Percentiles rank a stretch among this genome's conserved stretches.
phyloP scores from a whole-genome alignment of 805 yeast genomes.

The Candida piceae region DNA sequence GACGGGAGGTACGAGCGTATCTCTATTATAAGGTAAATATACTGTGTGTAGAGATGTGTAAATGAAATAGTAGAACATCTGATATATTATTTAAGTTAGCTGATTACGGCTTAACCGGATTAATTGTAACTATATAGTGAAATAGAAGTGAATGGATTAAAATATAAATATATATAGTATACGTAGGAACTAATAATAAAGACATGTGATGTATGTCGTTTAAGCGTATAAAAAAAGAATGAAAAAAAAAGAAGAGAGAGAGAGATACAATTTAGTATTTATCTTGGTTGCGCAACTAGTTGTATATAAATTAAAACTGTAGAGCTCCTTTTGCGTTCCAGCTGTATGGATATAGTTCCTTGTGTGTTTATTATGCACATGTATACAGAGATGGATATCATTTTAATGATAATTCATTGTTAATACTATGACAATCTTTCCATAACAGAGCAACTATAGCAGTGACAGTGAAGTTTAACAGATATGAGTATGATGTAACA shows the following conservation, averaged over 20 bases:
- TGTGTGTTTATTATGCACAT: no score
- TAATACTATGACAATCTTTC: slow-evolving; percentile 22
- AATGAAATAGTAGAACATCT: no score
- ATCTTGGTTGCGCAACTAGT: not conserved
- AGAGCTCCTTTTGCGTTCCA: no score
- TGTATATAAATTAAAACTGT: no score
- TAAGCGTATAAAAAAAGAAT: no score
- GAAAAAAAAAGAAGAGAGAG: not conserved
- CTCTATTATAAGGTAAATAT: not conserved
- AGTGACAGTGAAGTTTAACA: slow-evolving; percentile 19
- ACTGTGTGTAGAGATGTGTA: not conserved
- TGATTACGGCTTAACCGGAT: no score
- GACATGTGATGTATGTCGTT: no score
- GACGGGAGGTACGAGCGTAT: slow-evolving; percentile 4
- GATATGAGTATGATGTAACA: slow-evolving; percentile 19
- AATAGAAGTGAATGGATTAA: not conserved
- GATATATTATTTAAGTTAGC: no score
- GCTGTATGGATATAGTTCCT: no score
- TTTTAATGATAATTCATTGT: slow-evolving; percentile 9
- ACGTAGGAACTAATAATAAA: no score
- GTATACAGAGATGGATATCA: no score
- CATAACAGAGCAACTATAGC: slow-evolving; percentile 21
- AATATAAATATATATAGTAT: no score
- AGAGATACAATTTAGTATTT: not conserved
- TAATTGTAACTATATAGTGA: not conserved